Conservation (phyloP, 2,329 filamentous ascomycete species). For the Talaromyces albobiverticillius region DNA sequence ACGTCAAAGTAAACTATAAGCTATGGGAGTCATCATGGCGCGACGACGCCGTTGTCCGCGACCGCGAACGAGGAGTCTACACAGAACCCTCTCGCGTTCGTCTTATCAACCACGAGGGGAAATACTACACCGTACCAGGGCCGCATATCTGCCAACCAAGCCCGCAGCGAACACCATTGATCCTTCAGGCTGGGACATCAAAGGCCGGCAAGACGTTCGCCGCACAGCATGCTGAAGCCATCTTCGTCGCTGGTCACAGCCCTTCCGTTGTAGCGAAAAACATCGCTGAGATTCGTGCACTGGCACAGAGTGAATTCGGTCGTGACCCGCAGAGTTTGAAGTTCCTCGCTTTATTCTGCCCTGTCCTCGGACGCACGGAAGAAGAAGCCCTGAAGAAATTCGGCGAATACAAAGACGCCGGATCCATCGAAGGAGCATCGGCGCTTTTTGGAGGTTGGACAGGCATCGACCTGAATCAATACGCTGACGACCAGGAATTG, state of each 20-base stretch:
- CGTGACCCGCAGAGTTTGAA: slow-evolving; percentile 63
- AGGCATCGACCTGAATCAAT: slow-evolving; percentile 61
- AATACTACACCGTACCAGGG: slow-evolving; percentile 62
- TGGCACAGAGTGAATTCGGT: slow-evolving; percentile 52
- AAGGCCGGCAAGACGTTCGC: slow-evolving; percentile 65
- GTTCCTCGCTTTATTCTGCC: slow-evolving; percentile 64
- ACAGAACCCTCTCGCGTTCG: slow-evolving; percentile 58
- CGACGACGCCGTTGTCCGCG: slow-evolving; percentile 61
- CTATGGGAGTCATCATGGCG: slow-evolving; percentile 67
- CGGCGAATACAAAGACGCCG: slow-evolving; percentile 59
- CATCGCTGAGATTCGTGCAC: slow-evolving; percentile 60
- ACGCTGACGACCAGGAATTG: slow-evolving; percentile 63
- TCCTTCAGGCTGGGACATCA: slow-evolving; percentile 69
- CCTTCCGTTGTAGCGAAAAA: slow-evolving; percentile 60
- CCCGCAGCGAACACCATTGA: slow-evolving; percentile 65
- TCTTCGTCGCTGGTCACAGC: slow-evolving; percentile 66
- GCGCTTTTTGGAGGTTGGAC: slow-evolving; percentile 75
- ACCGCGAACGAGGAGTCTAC: slow-evolving; percentile 60
- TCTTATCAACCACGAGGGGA: slow-evolving; percentile 64
- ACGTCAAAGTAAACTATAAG: slow-evolving; percentile 63
- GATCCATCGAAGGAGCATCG: slow-evolving; percentile 63
- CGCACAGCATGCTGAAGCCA: slow-evolving; percentile 67
- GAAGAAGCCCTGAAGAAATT: slow-evolving; percentile 66
- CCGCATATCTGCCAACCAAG: slow-evolving; percentile 65
- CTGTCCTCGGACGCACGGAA: slow-evolving; percentile 63